These are phyloP conservation scores for Zygosaccharomyces sapae DNA, from an alignment of 1,139 yeast genomes.

Conservation along the genomic window DNA sequence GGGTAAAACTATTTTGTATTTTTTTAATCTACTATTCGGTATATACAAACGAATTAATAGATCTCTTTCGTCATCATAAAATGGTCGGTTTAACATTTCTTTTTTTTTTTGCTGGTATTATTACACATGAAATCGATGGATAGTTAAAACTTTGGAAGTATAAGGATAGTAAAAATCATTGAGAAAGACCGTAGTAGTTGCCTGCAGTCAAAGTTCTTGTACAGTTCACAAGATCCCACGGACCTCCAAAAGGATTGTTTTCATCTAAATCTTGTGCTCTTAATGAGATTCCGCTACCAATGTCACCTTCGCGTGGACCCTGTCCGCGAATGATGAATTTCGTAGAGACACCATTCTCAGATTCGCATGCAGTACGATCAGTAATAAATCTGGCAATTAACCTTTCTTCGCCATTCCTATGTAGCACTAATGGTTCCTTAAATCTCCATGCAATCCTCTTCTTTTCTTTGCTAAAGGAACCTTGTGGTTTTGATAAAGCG, in stretches of 20 bases:
- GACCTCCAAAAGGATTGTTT: conserved; percentile 38
- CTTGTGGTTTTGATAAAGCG: conserved; percentile 87
- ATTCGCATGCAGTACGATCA: conserved; percentile 55
- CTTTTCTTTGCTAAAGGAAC: conserved; percentile 78
- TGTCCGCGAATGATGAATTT: conserved; percentile 48
- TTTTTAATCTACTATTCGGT: not conserved
- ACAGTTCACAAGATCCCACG: conserved; percentile 35
- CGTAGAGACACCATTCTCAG: conserved; percentile 65
- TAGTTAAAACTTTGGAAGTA: not conserved
- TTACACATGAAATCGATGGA: conserved; percentile 7
- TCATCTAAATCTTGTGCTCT: conserved; percentile 36
- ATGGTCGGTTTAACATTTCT: too few relatives aligned
- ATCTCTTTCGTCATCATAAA: conserved; percentile 1
- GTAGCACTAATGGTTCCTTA: conserved; percentile 42
- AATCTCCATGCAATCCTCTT: conserved; percentile 84
- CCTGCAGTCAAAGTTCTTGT: conserved; percentile 38
- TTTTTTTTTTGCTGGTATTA: not conserved
- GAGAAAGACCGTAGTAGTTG: conserved; percentile 35
- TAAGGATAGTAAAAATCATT: conserved; percentile 3
- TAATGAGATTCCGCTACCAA: conserved; percentile 36
- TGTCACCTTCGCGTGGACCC: conserved; percentile 17
- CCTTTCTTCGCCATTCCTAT: conserved; percentile 48
- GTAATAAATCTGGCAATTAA: conserved; percentile 71
- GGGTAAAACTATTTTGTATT: not conserved
- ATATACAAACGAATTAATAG: conserved; percentile 6